Base-by-base conservation (phyloP, 2,329 filamentous ascomycete genomes). In the Fonsecaea erecta region DNA sequence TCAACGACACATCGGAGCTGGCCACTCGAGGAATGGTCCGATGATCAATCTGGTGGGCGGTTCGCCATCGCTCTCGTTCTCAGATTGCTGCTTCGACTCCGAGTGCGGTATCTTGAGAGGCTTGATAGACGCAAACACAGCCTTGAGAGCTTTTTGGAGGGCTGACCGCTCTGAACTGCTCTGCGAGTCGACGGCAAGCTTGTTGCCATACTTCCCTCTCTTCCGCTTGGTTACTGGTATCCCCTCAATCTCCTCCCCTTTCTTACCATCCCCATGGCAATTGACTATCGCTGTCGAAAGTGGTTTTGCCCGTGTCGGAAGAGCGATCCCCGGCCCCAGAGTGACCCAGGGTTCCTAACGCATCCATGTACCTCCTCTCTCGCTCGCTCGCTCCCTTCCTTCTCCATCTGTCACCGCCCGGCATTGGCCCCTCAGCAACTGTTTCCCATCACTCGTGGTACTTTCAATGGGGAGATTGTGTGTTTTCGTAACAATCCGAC, bases 11-110 rank as follows among this genome's bases (percentile, higher is more conserved):
- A 76, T 97, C 97, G 66, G 90, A 93, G 21, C 93, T 93, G 94
- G 94, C 34, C 97, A 83, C 74, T 95, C 93, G 77, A 98, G 86
- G 78, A 99, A 99, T 0, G 93, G 94, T 34, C 93, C 93, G 70
- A 97, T 97, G 75, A 97, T 92, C 60, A 92, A 85, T 54, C 93
- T 91, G 72, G 89, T 90, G 3, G 82, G 79, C 21, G 81, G 77
- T 6, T 84, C 81, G 43, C 84, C 83, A 63, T 83, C 80, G 21
- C 81, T 76, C 81, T 86, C 63, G 76, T 84, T 70, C 75, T 83
- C 60, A 6, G 78, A 78, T 12, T 86, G 83, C 4, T 69, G 66
- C 70, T 85, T 82, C 12, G 85, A 79, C 66, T 90, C 88, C 35
- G 67, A 70, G 37, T 72, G 70, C 72, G 92, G 89, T 64, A 94